Evolutionary conservation across 257 asterid species (phyloP), one percentile per base, ranked within the genome.

Genomic region (Solanum gandarillasii): DNA sequence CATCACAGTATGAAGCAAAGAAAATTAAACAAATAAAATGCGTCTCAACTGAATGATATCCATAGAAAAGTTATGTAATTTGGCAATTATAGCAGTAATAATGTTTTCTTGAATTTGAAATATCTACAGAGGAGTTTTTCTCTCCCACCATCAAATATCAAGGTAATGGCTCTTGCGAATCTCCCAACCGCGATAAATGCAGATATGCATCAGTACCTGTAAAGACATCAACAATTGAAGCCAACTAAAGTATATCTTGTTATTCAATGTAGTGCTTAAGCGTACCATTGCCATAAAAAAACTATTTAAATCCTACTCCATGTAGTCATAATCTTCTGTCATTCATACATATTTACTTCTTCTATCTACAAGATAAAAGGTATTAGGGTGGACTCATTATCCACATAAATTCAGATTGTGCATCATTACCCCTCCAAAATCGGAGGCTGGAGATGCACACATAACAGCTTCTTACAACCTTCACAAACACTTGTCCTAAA

Each of bases 151-250:
- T 27, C 70, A 81, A 31, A 72, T 43, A 79, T 92, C 90, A 92
- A 78, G 94, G 93, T 89, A 92, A 70, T 43, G 94, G 93, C 90
- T 92, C 93, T 83, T 92, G 94, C 12, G 94, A 92, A 89, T 92
- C 94, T 29, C 94, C 93, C 89, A 92, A 84, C 87, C 93, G 89
- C 29, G 94, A 92, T 87, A 92, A 84, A 84, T 91, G 93, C 74
- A 92, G 93, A 70, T 92, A 92, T n/a, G 94, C 94, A 87, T 92
- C 94, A 25, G 94, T 92, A 38, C 94, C 94, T 92, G 92, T 25
- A 68, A 78, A 83, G 27, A 13, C 35, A 43, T 79, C 65, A 79
- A 11, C 7, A 25, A 27, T 18, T 34, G 14, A 18, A 72, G 43
- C 32, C 34, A 39, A 78, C 84, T 4, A 78, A 78, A 41, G 31